phyloP scores from a whole-genome alignment of 2,329 filamentous ascomycete species.

The Colletotrichum sp. region DNA sequence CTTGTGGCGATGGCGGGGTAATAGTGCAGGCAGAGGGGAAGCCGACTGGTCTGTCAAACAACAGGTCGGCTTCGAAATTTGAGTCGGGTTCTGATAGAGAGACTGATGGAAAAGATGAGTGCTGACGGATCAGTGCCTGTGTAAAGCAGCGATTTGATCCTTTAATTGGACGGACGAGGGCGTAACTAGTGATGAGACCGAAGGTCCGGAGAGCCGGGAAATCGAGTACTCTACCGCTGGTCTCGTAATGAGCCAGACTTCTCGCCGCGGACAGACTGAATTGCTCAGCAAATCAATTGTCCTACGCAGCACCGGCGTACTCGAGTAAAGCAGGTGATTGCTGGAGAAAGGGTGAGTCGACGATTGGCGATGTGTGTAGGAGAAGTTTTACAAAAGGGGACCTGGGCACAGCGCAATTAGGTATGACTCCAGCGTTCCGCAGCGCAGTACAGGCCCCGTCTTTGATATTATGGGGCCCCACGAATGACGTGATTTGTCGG shows the following conservation, averaged over 20 bases:
- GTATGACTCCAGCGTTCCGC: not conserved
- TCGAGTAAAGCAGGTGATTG: constrained; percentile 18
- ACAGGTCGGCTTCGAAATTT: not conserved
- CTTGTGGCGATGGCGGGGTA: not conserved
- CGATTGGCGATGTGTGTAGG: not conserved
- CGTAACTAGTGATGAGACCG: not conserved
- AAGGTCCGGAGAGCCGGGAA: not conserved
- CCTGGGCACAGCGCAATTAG: constrained; percentile 15
- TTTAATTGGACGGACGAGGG: not conserved
- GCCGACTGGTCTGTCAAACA: not conserved
- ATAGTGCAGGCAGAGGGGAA: not conserved
- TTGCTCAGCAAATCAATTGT: constrained; percentile 22
- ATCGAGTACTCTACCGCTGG: constrained; percentile 24
- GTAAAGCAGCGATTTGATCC: not conserved
- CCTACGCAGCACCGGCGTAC: constrained; percentile 24
- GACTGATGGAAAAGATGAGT: not conserved
- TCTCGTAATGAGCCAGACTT: constrained; percentile 24
- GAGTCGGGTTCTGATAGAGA: not conserved
- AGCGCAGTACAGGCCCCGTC: not conserved
- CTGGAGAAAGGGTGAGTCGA: not conserved
- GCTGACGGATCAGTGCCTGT: not conserved
- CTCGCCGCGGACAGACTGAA: constrained; percentile 23
- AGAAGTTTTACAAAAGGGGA: constrained; percentile 1
- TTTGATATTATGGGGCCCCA: not conserved
- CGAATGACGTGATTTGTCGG: constrained; percentile 22